Conservation (phyloP, 2,329 filamentous ascomycete species). For the Neodidymelliopsis sp. region DNA sequence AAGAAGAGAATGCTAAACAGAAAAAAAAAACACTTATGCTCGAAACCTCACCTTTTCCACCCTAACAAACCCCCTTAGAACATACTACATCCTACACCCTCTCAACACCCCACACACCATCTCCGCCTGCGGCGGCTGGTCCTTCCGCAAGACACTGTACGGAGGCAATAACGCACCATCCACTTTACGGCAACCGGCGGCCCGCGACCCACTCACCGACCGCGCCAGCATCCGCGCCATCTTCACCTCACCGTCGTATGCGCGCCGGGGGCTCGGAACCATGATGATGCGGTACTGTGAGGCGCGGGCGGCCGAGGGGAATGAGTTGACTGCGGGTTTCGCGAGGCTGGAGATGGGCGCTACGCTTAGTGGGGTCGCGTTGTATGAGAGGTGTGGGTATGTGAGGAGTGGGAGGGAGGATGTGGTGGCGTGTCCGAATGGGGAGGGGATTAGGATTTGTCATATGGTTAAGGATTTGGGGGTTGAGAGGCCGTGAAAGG, state of each 20-base stretch:
- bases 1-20: background rate
- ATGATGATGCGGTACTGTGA: conserved; percentile 51
- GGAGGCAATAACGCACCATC: conserved; percentile 45
- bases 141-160: conserved; percentile 45
- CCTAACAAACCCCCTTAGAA: conserved; percentile 20
- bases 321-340: conserved; percentile 30
- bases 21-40: background rate
- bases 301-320: conserved; percentile 30
- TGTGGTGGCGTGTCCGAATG: conserved; percentile 43
- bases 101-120: conserved; percentile 27
- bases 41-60: background rate
- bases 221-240: conserved; percentile 47
- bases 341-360: conserved; percentile 46
- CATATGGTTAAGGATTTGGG: conserved; percentile 45
- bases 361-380: conserved; percentile 42
- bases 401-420: conserved; percentile 44
- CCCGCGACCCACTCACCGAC: conserved; percentile 37
- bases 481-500: background rate
- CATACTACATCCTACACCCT: conserved; percentile 47
- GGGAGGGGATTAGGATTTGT: conserved; percentile 41
- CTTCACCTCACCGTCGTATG: conserved; percentile 43
- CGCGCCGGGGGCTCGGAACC: conserved; percentile 42
- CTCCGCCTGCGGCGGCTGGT: conserved; percentile 48
- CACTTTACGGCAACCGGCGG: conserved; percentile 37
- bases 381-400: conserved; percentile 49